These are phyloP conservation scores for Fomitiporia mediterranea DNA, from an alignment of 1,284 basidiomycete species.

Conservation along the genomic window DNA sequence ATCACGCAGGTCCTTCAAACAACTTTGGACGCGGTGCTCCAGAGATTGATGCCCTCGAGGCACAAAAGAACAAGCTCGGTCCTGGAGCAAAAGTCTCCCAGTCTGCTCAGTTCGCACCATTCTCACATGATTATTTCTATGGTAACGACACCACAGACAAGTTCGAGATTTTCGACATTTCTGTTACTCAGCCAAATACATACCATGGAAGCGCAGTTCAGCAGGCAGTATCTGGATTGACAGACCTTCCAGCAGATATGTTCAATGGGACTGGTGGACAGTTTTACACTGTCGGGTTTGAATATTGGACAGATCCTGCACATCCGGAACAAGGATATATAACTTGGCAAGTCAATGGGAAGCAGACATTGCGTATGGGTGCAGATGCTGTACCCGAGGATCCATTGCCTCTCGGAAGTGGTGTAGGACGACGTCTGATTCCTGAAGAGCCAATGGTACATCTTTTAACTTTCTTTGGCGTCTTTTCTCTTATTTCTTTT, in stretches of 20 bases:
- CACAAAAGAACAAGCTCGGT: constrained; percentile 51
- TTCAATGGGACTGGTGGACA: constrained; percentile 49
- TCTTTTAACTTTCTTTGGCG: constrained; percentile 19
- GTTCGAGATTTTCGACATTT: constrained; percentile 41
- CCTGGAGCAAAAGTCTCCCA: constrained; percentile 47
- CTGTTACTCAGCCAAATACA: constrained; percentile 28
- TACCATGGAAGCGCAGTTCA: constrained; percentile 43
- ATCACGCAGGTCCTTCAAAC: constrained; percentile 76
- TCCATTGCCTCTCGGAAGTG: constrained; percentile 35
- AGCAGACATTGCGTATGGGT: constrained; percentile 47
- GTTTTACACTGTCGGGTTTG: constrained; percentile 53
- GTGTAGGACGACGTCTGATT: constrained; percentile 50
- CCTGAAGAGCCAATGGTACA: constrained; percentile 54
- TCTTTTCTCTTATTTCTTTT: constrained; percentile 7
- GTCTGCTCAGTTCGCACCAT: constrained; percentile 60
- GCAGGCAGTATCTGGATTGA: constrained; percentile 53
- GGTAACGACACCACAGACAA: constrained; percentile 42
- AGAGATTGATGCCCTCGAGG: constrained; percentile 83
- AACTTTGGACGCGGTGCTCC: constrained; percentile 73
- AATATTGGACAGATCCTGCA: constrained; percentile 59
- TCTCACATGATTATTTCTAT: constrained; percentile 49
- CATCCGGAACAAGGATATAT: constrained; percentile 54
- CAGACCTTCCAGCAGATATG: constrained; percentile 44
- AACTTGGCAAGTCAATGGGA: constrained; percentile 59
- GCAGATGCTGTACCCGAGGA: constrained; percentile 56